Evolutionary conservation across 2,329 filamentous ascomycete genomes (phyloP).

Genomic region (Pseudogymnoascus sp.): DNA sequence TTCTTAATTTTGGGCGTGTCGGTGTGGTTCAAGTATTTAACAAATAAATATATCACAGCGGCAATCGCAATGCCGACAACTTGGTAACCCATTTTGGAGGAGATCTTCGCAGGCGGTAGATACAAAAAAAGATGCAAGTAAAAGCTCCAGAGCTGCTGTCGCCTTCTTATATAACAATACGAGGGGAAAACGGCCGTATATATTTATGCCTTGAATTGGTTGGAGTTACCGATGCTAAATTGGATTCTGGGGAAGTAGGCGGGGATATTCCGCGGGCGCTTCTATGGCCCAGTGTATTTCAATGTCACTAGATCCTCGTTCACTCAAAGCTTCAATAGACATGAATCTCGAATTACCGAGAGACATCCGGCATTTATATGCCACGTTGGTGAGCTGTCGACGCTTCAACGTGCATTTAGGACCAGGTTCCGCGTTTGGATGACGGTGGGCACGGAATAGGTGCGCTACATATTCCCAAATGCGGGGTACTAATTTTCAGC

Average conservation of each 20-base stretch:
- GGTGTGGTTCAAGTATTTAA: conserved; percentile 39
- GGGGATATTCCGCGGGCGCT: background rate
- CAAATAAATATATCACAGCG: conserved; percentile 23
- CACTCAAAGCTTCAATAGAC: background rate
- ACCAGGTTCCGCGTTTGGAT: background rate
- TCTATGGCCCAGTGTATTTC: background rate
- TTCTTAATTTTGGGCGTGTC: conserved; percentile 56
- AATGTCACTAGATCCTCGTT: background rate
- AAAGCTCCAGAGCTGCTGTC: background rate
- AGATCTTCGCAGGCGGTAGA: background rate
- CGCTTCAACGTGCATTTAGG: background rate
- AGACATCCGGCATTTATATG: background rate
- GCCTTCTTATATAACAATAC: background rate
- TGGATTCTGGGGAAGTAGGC: background rate
- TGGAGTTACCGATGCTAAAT: background rate
- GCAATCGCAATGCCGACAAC: conserved; percentile 25
- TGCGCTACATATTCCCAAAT: background rate
- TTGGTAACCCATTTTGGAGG: conserved; percentile 14
- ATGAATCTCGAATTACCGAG: background rate
- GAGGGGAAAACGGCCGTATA: background rate
- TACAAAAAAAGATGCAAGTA: background rate
- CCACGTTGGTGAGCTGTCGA: background rate
- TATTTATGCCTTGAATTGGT: background rate
- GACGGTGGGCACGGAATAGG: background rate
- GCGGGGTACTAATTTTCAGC: background rate